Evolutionary conservation across 208 protist species (phyloP), one percentile per base, ranked within the genome.

Genomic region (Trypanosoma congolense): DNA sequence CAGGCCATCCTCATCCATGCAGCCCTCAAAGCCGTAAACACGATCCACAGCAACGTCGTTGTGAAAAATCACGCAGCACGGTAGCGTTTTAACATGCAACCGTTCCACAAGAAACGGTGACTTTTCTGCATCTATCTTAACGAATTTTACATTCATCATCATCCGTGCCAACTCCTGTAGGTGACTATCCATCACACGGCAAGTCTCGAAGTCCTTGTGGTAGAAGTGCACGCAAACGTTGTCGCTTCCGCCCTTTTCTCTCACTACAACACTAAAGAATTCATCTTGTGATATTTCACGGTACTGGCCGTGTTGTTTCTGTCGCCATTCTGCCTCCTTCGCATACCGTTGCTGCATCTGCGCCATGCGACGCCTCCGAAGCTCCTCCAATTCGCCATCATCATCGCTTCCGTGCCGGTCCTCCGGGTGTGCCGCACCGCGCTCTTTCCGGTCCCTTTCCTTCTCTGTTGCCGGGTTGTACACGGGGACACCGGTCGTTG

Each of bases 161-260:
- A 59, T 48, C 44, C 76, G 70, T 18, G 91, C 64, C 4, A 98
- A 60, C 43, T 87, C 82, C 4, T 73, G 75, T n/a, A 98, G 72
- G 26, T 92, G 90, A 31, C 87, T 77, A 74, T 98, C 95, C 43
- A 98, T 75, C 47, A 98, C 83, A 60, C 97, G 93, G 75, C 97
- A 98, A 4, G 90, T 75, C 55, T 93, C 81, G 67, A 98, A 98
- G 54, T 98, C 92, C 28, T 89, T 85, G 74, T 98, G 93, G 56
- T 86, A 98, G 59, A 98, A 98, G 73, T 98, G 93, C 36, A 91
- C 78, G 36, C 87, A 90, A 10, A 78, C 76, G 46, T 86, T 71
- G 22, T 94, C 74, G 24, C 80, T 96, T 1, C 81, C 79, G 8
- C 93, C 95, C 41, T 96, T 95, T 54, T 96, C 90, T 1, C 81